These are phyloP conservation scores for Conringia planisiliqua DNA, from an alignment of 345 rosid genomes.

Conservation along the genomic window DNA sequence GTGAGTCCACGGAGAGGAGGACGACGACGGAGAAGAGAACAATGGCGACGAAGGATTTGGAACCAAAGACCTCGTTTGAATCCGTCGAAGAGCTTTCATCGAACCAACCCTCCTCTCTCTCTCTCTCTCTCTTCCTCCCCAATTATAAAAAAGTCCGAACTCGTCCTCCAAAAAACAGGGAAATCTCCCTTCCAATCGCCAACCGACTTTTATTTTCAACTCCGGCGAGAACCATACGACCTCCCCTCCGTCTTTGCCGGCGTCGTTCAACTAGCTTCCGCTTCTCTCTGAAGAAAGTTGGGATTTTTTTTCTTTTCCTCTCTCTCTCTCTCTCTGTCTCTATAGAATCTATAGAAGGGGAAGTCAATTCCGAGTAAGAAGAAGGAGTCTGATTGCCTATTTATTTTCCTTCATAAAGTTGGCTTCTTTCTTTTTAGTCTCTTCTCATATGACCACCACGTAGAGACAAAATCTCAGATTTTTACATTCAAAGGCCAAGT, in stretches of 20 bases:
- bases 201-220: background rate
- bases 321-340: background rate
- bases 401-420: background rate
- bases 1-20: conserved; percentile 77
- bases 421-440: background rate
- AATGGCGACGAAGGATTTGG: conserved; percentile 63
- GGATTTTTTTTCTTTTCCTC: background rate
- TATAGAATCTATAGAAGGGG: background rate
- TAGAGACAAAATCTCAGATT: background rate
- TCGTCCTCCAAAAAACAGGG: too few relatives aligned
- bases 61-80: conserved; percentile 66
- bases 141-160: too few relatives aligned
- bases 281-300: conserved; percentile 8
- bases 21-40: conserved; percentile 49
- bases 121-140: background rate
- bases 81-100: conserved; percentile 81
- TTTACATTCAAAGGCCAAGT: background rate
- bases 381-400: background rate
- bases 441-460: background rate
- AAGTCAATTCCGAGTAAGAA: conserved; percentile 27
- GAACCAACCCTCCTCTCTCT: background rate
- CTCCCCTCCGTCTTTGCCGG: conserved; percentile 11
- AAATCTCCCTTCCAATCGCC: background rate
- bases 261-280: conserved; percentile 6
- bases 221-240: conserved; percentile 22